Evolutionary conservation across 2,329 filamentous ascomycete genomes (phyloP), one percentile per base, ranked within the genome.

Genomic region (Fusarium incarnatum): DNA sequence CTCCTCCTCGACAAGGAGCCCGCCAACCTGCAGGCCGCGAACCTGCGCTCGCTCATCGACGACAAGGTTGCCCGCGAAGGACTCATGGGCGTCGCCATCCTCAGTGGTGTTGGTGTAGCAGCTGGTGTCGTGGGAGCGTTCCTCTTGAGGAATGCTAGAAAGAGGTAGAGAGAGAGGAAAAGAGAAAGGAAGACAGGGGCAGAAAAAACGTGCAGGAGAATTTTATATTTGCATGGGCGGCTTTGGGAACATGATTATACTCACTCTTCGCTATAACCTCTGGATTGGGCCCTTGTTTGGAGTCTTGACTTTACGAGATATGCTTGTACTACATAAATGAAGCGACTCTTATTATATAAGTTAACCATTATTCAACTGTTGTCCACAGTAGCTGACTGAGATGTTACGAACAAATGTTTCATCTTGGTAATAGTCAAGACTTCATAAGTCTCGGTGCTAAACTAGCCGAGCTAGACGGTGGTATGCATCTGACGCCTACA

Each of bases 1-100:
- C 86, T 95, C 52, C 85, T 99, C 67, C 83, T 98, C 56, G 94
- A 98, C 68, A 91, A 95, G 79, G 96, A 99, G 83, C 94, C 94
- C 11, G 89, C 88, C 48, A 99, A 98, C 81, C 82, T 98, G 77
- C 96, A 99, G 82, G 94, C 95, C 27, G 87, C 90, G 59, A 97
- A 97, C 81, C 83, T 99, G 81, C 90, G 92, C 76, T 87, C 90
- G 47, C 83, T 98, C 79, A 97, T 99, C 76, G 95, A 99, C 80
- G 95, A 98, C 78, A 97, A 94, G 84, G 96, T 99, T 66, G 92
- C 94, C 59, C 97, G 91, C 84, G 96, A 99, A 82, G 96, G 96
- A 0, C 81, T 99, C 68, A 88, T 98, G 83, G 96, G 96, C 46
- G 94, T 97, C 60, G 96, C 96, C 45, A 98, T 99, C 78, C 89